Base-by-base conservation (phyloP, 805 yeast genomes). In the Teunomyces lycoperdinae region DNA sequence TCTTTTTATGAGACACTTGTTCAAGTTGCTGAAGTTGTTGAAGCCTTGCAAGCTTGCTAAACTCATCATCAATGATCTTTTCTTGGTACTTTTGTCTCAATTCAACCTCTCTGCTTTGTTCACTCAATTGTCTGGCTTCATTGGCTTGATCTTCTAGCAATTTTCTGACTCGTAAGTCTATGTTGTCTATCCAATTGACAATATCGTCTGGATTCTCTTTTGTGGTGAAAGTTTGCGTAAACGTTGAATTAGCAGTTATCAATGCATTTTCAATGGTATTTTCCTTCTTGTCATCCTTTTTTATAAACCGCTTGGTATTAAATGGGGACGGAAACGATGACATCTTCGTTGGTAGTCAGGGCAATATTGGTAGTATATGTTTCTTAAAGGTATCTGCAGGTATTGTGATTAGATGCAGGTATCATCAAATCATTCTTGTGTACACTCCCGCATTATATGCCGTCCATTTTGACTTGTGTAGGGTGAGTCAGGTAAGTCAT, bases 111-210 rank as follows among this genome's bases (percentile, higher is more conserved):
- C 52, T 29, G 10, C 42, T 36, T 29, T 47, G 41, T 14, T 45
- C 31, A 4, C 49, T 43, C 17, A 65, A 53, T 3, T 43, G 40
- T 9, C 49, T 39, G 6, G 52, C 30, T 32, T 62, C 62, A 5
- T 50, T 41, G 9, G 53, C 28, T 44, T 67, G 67, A 3, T 41
- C 42, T 13, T 49, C 41, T 14, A 64, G 36, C 3, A 64, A 52
- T 5, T 39, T 29, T 30, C 56, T 51, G 30, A 57, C 50, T 34
- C 70, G 50, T 2, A 36, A n/a, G 30, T 64, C 61, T 31, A 67
- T 52, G 28, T 50, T 50, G 42, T 62, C 66, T 11, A 68, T 67
- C 73, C 73, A 68, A 17, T 52, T 45, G 6, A 67, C 52, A 20
- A 68, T 31, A 11, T 62, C 66, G 24, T 56, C 56, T 2, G 58